Evolutionary conservation across 2,329 filamentous ascomycete genomes (phyloP), one percentile per base, ranked within the genome.

Genomic region (Aspergillus tamarii): DNA sequence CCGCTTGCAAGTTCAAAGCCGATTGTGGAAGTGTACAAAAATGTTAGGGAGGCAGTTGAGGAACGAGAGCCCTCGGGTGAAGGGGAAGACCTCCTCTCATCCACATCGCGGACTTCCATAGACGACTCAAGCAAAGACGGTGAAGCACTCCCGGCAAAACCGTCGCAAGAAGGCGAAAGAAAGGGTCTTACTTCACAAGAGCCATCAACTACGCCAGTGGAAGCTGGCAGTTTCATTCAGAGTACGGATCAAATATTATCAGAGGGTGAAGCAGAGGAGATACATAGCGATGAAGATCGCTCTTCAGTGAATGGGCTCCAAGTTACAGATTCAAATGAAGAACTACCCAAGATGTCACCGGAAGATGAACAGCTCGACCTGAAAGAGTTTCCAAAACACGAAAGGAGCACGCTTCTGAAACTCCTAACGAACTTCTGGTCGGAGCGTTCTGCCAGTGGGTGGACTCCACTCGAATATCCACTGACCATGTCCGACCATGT

Each of bases 351-450:
- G 62, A 66, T 84, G 68, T 80, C 83, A 43, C 77, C 86, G 57
- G 82, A 86, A 65, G 82, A 87, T 67, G 82, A 83, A 16, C 82
- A 83, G 39, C 77, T 88, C 10, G 86, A 89, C 65, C 79, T 85
- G 57, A 88, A 88, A 59, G 93, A 96, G 70, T 84, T 99, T 14
- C 93, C 93, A 1, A 97, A 93, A 73, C 93, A 98, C 73, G 93
- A 97, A 74, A 95, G 94, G 77, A 94, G 89, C 62, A 97, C 93
- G 53, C 83, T 98, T 68, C 91, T 99, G 87, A 97, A 96, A 75
- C 93, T 97, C 82, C 84, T 99, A 53, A 95, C 93, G 19, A 97
- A 94, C 72, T 99, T 99, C 78, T 99, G 95, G 95, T 96, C 95
- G 2, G 96, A 99, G 78, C 88, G 95, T 59, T 98, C 95, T 55